These are phyloP conservation scores for Polygonum maritimum DNA, from an alignment of 148 eudicot species.

Conservation along the genomic window DNA sequence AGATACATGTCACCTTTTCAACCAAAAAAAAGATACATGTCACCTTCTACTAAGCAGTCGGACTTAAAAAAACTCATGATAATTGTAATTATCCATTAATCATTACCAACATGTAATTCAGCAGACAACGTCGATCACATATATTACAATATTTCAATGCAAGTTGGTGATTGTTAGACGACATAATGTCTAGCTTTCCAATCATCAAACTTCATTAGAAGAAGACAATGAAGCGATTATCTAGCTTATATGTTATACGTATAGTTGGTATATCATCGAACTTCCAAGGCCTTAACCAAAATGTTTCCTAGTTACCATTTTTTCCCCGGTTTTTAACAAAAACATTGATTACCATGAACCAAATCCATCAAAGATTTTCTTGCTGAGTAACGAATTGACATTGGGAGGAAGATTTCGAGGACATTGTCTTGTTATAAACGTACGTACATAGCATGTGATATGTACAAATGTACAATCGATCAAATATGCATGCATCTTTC, in stretches of 20 bases:
- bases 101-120: too few relatives aligned
- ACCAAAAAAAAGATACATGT: too few relatives aligned
- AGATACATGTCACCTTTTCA: too few relatives aligned
- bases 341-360: not conserved
- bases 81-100: too few relatives aligned
- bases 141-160: too few relatives aligned
- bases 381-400: not conserved
- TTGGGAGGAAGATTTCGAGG: not conserved
- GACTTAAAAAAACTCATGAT: too few relatives aligned
- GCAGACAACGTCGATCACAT: too few relatives aligned
- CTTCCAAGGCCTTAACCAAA: not conserved
- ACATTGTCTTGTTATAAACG: not conserved
- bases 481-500: not conserved
- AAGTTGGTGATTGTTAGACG: too few relatives aligned
- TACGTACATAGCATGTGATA: not conserved
- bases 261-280: not conserved
- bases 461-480: not conserved
- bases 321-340: not conserved
- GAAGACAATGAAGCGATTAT: slow-evolving; percentile 2
- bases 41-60: too few relatives aligned
- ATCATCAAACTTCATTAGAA: not conserved
- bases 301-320: not conserved
- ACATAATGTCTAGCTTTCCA: not conserved
- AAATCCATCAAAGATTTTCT: not conserved
- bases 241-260: not conserved